Evolutionary conservation across 345 rosid species (phyloP).

Genomic region (Gossypioides kirkii): DNA sequence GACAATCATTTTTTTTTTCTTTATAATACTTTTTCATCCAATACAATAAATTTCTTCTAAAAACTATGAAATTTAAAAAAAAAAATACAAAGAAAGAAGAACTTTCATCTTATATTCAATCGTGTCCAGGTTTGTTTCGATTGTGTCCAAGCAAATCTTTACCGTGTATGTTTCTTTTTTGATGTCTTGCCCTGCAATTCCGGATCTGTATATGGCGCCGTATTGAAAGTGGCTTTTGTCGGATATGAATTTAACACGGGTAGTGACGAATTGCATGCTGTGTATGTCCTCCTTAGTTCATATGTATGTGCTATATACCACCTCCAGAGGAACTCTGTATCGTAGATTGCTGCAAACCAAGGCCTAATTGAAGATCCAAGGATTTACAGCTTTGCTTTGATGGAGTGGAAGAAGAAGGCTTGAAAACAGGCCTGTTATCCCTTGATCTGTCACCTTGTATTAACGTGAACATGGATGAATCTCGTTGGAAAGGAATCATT

Average conservation of each 20-base stretch:
- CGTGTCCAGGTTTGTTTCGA: background rate
- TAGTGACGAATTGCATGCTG: background rate
- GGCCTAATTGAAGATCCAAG: slow-evolving; percentile 70
- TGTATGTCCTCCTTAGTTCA: background rate
- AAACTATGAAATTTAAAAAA: background rate
- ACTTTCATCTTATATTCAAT: background rate
- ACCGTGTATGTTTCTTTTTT: background rate
- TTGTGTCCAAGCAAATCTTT: background rate
- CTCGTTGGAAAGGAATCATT: slow-evolving; percentile 28
- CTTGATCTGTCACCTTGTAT: slow-evolving; percentile 29
- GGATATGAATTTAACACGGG: background rate
- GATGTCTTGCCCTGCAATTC: background rate
- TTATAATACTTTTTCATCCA: background rate
- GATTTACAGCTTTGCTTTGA: slow-evolving; percentile 45
- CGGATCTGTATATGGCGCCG: background rate
- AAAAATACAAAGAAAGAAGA: background rate
- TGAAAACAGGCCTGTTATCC: slow-evolving; percentile 30
- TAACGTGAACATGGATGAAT: slow-evolving; percentile 29
- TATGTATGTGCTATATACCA: slow-evolving; percentile 10
- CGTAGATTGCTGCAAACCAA: slow-evolving; percentile 38
- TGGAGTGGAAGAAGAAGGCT: slow-evolving; percentile 36
- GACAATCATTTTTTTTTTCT: too few species aligned
- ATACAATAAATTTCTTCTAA: background rate
- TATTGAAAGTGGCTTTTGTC: background rate
- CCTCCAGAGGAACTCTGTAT: slow-evolving; percentile 27